Base-by-base conservation (phyloP, 2,329 filamentous ascomycete genomes). In the Clonostachys rosea region DNA sequence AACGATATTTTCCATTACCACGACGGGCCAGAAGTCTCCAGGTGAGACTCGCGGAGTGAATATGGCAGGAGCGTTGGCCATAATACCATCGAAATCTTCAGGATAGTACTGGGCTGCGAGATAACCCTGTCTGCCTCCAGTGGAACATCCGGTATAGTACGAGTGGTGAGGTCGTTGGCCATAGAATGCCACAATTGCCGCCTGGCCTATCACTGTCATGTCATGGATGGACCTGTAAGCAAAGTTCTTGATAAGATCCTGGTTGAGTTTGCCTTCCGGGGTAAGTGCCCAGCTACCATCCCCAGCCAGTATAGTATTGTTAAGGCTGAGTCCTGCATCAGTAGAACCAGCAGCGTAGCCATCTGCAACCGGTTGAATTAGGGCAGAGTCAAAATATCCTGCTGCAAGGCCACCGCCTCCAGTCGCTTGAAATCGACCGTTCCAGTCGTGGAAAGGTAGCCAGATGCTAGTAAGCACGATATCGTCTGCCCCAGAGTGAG, bases 101-200 rank as follows among this genome's bases (percentile, higher is more conserved):
- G 77, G 77, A 49, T 73, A 78, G 9, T 65, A 59, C 54, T 81
- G 72, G 0, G 74, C 70, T 4, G 74, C 65, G 50, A 73, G 73
- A 30, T 78, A 59, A 18, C 76, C 78, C 57, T 82, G 76, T 1
- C 78, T 65, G 4, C 79, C 79, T n/a, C 78, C 77, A 0, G 74
- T 77, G 1, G 73, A 76, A 54, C 76, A 79, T 18, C 76, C 76
- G 16, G 65, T 61, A 54, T 69, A 78, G 57, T 78, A 78, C 4
- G 66, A 71, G 54, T 71, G 73, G 1, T 62, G 56, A 3, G 65
- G 62, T 5, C 34, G 30, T n/a, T 50, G 42, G 4, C 60, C 56
- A 49, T 78, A 78, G 56, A 70, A 76, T 7, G 59, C 58, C 17
- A 68, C 53, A 9, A 66, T 66, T 13, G 77, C 52, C 12, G 60